These are phyloP conservation scores for Kodamaea fungicola DNA, from an alignment of 1,139 yeast genomes.

Conservation along the genomic window DNA sequence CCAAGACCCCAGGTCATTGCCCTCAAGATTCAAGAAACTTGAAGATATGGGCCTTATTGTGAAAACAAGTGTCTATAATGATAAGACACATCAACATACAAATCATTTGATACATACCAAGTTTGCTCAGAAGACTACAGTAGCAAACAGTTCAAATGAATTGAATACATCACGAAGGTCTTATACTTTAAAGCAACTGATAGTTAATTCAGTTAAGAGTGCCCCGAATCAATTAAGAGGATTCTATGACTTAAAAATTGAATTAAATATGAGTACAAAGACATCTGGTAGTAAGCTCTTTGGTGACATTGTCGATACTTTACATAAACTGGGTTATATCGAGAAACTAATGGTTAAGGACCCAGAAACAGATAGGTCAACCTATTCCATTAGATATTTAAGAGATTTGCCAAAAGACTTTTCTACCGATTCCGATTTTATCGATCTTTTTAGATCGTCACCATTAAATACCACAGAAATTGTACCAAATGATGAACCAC, in stretches of 20 bases:
- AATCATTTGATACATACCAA: constrained; percentile 45
- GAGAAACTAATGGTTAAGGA: constrained; percentile 58
- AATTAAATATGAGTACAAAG: constrained; percentile 52
- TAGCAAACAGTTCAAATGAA: constrained; percentile 10
- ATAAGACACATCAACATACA: constrained; percentile 44
- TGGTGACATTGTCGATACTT: constrained; percentile 46
- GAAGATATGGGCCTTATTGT: constrained; percentile 47
- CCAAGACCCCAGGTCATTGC: constrained; percentile 71
- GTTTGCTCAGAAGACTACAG: constrained; percentile 21
- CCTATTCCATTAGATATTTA: constrained; percentile 59
- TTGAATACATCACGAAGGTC: constrained; percentile 31
- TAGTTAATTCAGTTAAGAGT: constrained; percentile 53
- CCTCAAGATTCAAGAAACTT: constrained; percentile 56
- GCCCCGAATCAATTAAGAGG: constrained; percentile 73
- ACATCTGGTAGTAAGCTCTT: constrained; percentile 46
- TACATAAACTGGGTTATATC: constrained; percentile 52
- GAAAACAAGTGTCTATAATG: constrained; percentile 37
- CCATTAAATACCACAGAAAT: constrained; percentile 10
- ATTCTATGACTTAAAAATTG: constrained; percentile 59
- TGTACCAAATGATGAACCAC: neutral
- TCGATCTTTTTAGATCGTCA: constrained; percentile 10
- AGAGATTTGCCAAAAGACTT: constrained; percentile 46
- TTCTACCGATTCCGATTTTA: constrained; percentile 23
- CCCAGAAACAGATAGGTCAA: constrained; percentile 42
- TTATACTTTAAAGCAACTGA: constrained; percentile 26